Percentiles rank a stretch among this genome's conserved stretches.
Evolutionary conservation across 2,329 filamentous ascomycete genomes (phyloP).

Genomic region (Cucurbitaria berberidis): DNA sequence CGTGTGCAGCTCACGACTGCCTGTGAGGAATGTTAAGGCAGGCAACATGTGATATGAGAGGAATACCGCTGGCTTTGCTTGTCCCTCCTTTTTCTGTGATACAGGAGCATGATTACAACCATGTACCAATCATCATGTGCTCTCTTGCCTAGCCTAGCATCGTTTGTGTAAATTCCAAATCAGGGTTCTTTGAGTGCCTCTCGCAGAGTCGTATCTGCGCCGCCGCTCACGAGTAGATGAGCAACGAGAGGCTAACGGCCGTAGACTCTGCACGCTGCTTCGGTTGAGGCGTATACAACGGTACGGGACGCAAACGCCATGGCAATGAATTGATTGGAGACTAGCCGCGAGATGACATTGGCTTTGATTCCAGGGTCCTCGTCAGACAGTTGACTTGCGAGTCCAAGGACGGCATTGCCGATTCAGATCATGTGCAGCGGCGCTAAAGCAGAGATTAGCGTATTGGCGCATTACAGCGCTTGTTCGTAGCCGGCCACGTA

Average conservation of each 20-base stretch:
- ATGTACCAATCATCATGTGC: slow-evolving; percentile 1
- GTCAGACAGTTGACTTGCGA: too few species aligned
- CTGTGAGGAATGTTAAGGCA: too few species aligned
- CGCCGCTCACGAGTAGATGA: background rate
- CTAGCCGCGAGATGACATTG: slow-evolving; percentile 23
- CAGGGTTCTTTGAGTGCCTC: too few species aligned
- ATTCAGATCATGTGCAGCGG: background rate
- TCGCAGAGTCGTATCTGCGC: too few species aligned
- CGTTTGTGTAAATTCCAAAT: too few species aligned
- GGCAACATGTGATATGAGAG: too few species aligned
- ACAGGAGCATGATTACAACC: background rate
- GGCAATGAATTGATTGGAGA: slow-evolving; percentile 17
- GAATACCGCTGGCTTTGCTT: too few species aligned
- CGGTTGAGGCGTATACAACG: slow-evolving; percentile 21
- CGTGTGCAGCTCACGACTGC: background rate
- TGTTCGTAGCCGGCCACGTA: background rate
- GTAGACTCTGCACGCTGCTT: slow-evolving; percentile 3
- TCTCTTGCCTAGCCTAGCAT: slow-evolving; percentile 1
- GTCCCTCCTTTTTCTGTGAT: too few species aligned
- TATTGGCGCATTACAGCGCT: background rate
- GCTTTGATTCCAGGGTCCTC: too few species aligned
- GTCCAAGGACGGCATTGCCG: background rate
- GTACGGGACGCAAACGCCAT: slow-evolving; percentile 17
- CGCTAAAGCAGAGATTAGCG: background rate
- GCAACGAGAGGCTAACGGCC: background rate